Evolutionary conservation across 441 rosid genomes (phyloP).

Genomic region (Pelargonium fulgidum): DNA sequence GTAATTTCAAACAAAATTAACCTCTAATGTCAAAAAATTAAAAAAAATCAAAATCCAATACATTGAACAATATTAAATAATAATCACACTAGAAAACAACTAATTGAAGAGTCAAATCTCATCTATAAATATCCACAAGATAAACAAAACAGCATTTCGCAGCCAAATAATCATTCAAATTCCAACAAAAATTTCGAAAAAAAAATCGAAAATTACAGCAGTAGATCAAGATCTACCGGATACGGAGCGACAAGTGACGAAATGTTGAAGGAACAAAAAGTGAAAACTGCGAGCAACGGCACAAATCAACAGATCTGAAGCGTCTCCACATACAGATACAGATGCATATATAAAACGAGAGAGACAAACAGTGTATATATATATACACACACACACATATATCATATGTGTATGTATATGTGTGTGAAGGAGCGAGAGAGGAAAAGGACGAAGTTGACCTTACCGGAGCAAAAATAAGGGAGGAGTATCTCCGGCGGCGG

Average conservation of each 20-base stretch:
- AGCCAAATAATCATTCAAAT: background rate
- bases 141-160: background rate
- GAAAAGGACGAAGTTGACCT: background rate
- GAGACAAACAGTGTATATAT: background rate
- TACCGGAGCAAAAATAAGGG: background rate
- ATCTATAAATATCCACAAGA: background rate
- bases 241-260: background rate
- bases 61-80: background rate
- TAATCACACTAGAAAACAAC: background rate
- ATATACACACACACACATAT: background rate
- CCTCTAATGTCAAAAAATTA: background rate
- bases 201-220: background rate
- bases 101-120: background rate
- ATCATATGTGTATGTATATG: too few species aligned
- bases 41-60: background rate
- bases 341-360: background rate
- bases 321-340: background rate
- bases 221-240: background rate
- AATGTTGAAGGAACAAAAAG: background rate
- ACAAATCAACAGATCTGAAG: background rate
- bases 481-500: constrained; percentile 1
- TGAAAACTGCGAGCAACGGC: background rate
- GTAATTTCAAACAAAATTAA: background rate
- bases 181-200: background rate
- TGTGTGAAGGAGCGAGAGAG: too few species aligned